Percentiles rank a stretch among this genome's conserved stretches.
Evolutionary conservation across 208 protist genomes (phyloP).

Genomic region (Zelonia costaricensis): DNA sequence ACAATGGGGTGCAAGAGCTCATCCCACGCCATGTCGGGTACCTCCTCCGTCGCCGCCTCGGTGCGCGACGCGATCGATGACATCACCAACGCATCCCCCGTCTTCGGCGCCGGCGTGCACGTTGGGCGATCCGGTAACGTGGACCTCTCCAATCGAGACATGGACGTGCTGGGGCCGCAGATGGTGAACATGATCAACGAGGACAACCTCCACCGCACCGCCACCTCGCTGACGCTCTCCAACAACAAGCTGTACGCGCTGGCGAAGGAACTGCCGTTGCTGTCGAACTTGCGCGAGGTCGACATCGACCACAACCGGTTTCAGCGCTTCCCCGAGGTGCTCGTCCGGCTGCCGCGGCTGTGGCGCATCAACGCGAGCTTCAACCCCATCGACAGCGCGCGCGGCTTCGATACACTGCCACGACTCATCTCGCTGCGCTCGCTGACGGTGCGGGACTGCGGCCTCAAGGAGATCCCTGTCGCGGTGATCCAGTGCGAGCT

Average conservation of each 20-base stretch:
- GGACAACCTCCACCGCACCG: slow-evolving; percentile 67
- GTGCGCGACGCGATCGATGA: slow-evolving; percentile 17
- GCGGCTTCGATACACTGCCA: slow-evolving; percentile 54
- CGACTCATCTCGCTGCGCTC: slow-evolving; percentile 48
- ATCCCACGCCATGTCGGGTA: background rate
- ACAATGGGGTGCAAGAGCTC: slow-evolving; percentile 37
- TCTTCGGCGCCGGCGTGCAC: slow-evolving; percentile 83
- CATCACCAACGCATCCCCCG: slow-evolving; percentile 10
- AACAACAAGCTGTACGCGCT: slow-evolving; percentile 83
- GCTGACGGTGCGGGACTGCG: slow-evolving; percentile 60
- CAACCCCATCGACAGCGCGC: slow-evolving; percentile 57
- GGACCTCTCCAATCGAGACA: slow-evolving; percentile 66
- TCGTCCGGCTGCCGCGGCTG: slow-evolving; percentile 55
- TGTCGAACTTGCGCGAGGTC: slow-evolving; percentile 72
- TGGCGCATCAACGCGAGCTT: slow-evolving; percentile 61
- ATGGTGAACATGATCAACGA: slow-evolving; percentile 70
- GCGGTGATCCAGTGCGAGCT: slow-evolving; percentile 44
- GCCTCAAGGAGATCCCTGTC: slow-evolving; percentile 43
- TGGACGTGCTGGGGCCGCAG: slow-evolving; percentile 55
- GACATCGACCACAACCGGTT: slow-evolving; percentile 80
- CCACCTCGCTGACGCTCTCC: slow-evolving; percentile 66
- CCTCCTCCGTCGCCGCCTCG: background rate
- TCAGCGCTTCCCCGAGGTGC: slow-evolving; percentile 63
- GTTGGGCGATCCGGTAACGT: slow-evolving; percentile 83
- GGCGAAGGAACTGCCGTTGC: slow-evolving; percentile 70